A percentile compares a stretch with the other conserved stretches of the same genome.
These are phyloP conservation scores for Tylopilus vinaceipallidus DNA, from an alignment of 768 basidiomycete species.

Conservation along the genomic window DNA sequence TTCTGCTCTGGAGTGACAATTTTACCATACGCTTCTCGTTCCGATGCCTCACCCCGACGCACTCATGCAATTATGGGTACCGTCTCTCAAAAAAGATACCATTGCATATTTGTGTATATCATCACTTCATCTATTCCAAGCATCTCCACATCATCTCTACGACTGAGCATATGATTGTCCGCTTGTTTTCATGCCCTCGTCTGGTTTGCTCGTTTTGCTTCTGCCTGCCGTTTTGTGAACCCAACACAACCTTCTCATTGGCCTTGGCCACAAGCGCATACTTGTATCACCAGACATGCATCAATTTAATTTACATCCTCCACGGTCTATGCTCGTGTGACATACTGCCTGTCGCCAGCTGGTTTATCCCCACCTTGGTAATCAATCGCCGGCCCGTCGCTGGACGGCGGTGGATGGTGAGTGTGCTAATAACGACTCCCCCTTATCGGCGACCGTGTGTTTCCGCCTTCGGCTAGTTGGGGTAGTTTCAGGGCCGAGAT, in stretches of 20 bases:
- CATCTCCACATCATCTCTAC: conserved; percentile 30
- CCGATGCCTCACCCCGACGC: not conserved
- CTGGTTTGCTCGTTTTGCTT: conserved; percentile 28
- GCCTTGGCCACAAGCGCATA: conserved; percentile 26
- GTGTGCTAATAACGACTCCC: no score
- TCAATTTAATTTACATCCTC: conserved; percentile 29
- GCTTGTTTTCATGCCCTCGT: conserved; percentile 20
- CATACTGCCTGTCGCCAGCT: not conserved
- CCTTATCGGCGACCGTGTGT: not conserved
- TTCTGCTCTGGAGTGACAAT: conserved; percentile 22
- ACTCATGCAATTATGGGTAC: conserved; percentile 8
- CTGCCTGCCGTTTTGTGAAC: conserved; percentile 29
- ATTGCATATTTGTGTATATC: conserved; percentile 35
- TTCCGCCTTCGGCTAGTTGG: not conserved
- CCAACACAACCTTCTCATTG: conserved; percentile 26
- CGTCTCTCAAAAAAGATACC: conserved; percentile 23
- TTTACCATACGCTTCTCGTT: not conserved
- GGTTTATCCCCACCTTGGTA: no score
- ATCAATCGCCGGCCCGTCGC: no score
- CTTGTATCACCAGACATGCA: conserved; percentile 33
- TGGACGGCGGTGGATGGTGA: no score
- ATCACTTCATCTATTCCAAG: conserved; percentile 31
- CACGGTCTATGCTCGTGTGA: conserved; percentile 4
- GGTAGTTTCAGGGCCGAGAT: conserved; percentile 4
- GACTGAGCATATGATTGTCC: conserved; percentile 24